Evolutionary conservation across 345 rosid species (phyloP).

Genomic region (Lepidium sativum): DNA sequence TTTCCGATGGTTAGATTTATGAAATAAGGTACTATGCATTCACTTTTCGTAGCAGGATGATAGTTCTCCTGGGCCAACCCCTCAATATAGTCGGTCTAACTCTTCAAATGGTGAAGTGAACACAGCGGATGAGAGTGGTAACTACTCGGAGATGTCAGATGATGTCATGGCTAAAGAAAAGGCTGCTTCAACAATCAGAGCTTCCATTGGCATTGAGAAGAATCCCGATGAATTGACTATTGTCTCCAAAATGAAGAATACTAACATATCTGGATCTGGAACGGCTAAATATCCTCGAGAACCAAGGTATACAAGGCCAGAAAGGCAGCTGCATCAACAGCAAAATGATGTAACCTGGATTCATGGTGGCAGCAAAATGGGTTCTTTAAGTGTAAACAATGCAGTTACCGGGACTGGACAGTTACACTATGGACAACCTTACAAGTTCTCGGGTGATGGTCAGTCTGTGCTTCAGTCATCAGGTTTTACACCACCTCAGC

Average conservation of each 20-base stretch:
- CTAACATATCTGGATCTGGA: conserved; percentile 29
- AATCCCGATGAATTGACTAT: conserved; percentile 18
- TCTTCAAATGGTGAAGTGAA: conserved; percentile 34
- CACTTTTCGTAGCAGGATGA: conserved; percentile 34
- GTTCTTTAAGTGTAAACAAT: conserved; percentile 22
- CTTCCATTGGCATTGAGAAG: conserved; percentile 13
- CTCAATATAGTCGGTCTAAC: conserved; percentile 33
- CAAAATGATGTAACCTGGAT: conserved; percentile 28
- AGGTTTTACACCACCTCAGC: conserved; percentile 39
- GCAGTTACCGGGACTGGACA: conserved; percentile 27
- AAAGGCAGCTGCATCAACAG: conserved; percentile 29
- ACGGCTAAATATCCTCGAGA: conserved; percentile 22
- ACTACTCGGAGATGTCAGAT: conserved; percentile 24
- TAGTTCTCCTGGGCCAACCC: conserved; percentile 28
- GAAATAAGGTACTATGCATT: background rate
- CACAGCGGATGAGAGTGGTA: conserved; percentile 24
- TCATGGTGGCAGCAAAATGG: conserved; percentile 28
- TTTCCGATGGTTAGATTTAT: background rate
- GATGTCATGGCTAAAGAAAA: conserved; percentile 14
- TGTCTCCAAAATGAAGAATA: conserved; percentile 30
- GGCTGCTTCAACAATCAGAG: conserved; percentile 4
- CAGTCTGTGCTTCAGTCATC: conserved; percentile 46
- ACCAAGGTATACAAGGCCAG: conserved; percentile 27
- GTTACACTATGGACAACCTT: conserved; percentile 25
- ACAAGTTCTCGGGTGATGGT: conserved; percentile 32